Evolutionary conservation across 108 stramenopile species (phyloP).

Genomic region (Cyclotella choctawhatcheeana): DNA sequence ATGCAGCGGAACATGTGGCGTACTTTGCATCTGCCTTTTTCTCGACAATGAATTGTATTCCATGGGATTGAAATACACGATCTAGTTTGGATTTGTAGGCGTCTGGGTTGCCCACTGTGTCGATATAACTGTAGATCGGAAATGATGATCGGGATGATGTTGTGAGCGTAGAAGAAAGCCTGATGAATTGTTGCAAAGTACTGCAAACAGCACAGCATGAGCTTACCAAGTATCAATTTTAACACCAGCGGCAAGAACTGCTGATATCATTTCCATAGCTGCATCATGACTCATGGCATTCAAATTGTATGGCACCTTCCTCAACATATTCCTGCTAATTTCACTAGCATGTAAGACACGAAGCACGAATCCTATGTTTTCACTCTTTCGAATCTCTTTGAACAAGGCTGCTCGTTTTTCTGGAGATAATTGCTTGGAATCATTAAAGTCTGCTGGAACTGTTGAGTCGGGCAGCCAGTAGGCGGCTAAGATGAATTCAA

Average conservation of each 20-base stretch:
- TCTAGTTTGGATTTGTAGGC: conserved; percentile 71
- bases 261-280: conserved; percentile 82
- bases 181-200: too few species aligned
- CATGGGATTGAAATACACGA: conserved; percentile 62
- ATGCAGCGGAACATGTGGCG: conserved; percentile 84
- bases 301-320: conserved; percentile 76
- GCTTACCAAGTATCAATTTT: conserved; percentile 63
- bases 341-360: conserved; percentile 75
- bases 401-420: conserved; percentile 72
- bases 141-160: too few species aligned
- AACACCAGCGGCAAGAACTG: conserved; percentile 63
- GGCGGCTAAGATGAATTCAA: conserved; percentile 40
- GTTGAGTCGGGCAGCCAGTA: conserved; percentile 65
- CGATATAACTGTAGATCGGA: conserved; percentile 70
- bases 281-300: conserved; percentile 88
- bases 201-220: not conserved
- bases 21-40: conserved; percentile 95
- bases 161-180: too few species aligned
- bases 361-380: conserved; percentile 79
- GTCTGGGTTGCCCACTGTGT: conserved; percentile 87
- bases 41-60: conserved; percentile 86
- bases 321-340: conserved; percentile 88
- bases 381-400: conserved; percentile 42
- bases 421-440: conserved; percentile 80
- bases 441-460: conserved; percentile 77